These are phyloP conservation scores for Albifimbria verrucaria DNA, from an alignment of 2,329 filamentous ascomycete genomes.

Conservation along the genomic window DNA sequence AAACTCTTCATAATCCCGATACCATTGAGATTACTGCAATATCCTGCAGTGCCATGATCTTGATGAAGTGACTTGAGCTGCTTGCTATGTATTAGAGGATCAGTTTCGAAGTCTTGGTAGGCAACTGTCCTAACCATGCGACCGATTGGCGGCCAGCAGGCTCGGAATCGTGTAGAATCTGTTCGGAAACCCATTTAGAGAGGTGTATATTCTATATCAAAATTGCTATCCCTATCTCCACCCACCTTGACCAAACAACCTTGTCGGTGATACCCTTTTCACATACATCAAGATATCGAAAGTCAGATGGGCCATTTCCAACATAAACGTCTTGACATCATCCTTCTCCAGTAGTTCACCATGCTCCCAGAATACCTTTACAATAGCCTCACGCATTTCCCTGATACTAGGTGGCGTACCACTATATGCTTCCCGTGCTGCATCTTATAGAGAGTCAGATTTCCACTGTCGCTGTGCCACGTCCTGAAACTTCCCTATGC, in stretches of 20 bases:
- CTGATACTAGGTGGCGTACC: neutral
- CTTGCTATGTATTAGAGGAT: too few relatives aligned
- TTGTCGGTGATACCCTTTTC: neutral
- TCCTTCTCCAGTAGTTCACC: neutral
- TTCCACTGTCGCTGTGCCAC: neutral
- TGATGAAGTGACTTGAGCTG: too few relatives aligned
- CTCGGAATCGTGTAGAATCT: too few relatives aligned
- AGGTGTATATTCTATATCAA: neutral
- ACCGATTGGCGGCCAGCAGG: too few relatives aligned
- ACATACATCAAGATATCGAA: neutral
- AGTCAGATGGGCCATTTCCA: neutral
- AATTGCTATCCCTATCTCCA: neutral
- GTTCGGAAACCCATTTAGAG: neutral
- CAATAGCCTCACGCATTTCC: neutral
- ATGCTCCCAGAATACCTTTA: neutral
- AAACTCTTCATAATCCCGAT: too few relatives aligned
- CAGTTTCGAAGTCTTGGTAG: too few relatives aligned
- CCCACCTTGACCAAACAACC: neutral
- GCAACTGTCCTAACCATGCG: too few relatives aligned
- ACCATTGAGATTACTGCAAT: too few relatives aligned
- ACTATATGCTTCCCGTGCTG: neutral
- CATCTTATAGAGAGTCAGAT: neutral
- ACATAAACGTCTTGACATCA: neutral
- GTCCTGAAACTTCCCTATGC: neutral
- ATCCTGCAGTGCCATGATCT: too few relatives aligned